Base-by-base conservation (phyloP, 2,329 filamentous ascomycete genomes). In the Neofusicoccum cordaticola region DNA sequence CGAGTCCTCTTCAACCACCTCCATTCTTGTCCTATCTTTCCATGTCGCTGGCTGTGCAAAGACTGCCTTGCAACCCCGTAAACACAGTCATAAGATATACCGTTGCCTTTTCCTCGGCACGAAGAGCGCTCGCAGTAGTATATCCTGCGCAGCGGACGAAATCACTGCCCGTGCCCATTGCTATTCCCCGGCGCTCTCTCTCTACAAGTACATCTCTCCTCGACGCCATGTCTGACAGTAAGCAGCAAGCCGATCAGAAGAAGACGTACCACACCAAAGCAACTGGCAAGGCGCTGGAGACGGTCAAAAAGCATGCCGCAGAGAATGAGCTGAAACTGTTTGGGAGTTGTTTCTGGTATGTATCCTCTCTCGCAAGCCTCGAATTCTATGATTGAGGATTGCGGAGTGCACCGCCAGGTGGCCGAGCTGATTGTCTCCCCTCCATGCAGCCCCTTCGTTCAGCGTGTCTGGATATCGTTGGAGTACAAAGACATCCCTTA, bases 401-500 rank as follows among this genome's bases (percentile, higher is more conserved):
- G 5, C 27, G 27, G 27, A 31, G 27, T 31, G 27, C 22, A n/a
- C 13, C 13, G 9, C 37, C 12, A 19, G 4, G 5, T 11, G 11
- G 5, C 27, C 12, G 8, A 11, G 34, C 60, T 63, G 44, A 63
- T 39, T 17, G 22, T 12, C 17, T n/a, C 11, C 2, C 44, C 31
- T 12, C 11, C 22, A 8, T 62, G 9, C 64, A 91, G 90, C 72
- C 92, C 92, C 31, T 95, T 94, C 73, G 92, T 92, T 1, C 92
- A 96, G 74, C 87, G 92, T 17, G 90, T 95, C 31, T 96, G 92
- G 92, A 95, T 96, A 68, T 90, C 92, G 0, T 83, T 96, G 41
- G 92, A 96, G 75, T 82, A 88, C 70, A 95, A 95, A 74, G 84
- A 86, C 17, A 83, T 95, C 8, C 80, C 85, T 42, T 96, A 96